These are phyloP conservation scores for Fusarium solani-melongenae DNA, from an alignment of 2,329 filamentous ascomycete genomes.

Conservation along the genomic window DNA sequence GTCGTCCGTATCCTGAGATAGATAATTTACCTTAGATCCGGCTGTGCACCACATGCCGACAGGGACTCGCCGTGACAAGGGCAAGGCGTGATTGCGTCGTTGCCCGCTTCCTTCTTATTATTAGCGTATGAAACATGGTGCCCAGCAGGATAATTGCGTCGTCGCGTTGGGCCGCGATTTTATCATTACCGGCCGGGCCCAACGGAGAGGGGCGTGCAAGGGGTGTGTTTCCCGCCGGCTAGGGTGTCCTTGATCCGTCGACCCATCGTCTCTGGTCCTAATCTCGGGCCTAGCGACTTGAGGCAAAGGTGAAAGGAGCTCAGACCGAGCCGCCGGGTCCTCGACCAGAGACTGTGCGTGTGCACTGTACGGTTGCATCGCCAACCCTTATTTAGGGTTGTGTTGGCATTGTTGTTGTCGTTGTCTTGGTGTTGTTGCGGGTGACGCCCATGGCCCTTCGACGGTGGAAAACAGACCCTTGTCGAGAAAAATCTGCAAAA, in stretches of 20 bases:
- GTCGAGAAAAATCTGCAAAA: slow-evolving; percentile 21
- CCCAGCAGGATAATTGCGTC: slow-evolving; percentile 38
- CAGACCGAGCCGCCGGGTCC: slow-evolving; percentile 42
- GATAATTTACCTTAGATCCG: slow-evolving; percentile 35
- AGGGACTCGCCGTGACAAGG: slow-evolving; percentile 37
- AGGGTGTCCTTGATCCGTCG: slow-evolving; percentile 31
- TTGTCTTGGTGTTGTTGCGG: slow-evolving; percentile 20
- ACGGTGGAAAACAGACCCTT: slow-evolving; percentile 20
- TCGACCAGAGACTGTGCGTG: slow-evolving; percentile 8
- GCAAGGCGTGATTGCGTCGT: slow-evolving; percentile 20
- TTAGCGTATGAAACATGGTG: slow-evolving; percentile 45
- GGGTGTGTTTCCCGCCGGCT: slow-evolving; percentile 20
- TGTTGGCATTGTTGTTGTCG: slow-evolving; percentile 26
- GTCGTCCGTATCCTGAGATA: slow-evolving; percentile 31
- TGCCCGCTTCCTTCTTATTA: slow-evolving; percentile 35
- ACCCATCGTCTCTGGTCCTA: slow-evolving; percentile 42
- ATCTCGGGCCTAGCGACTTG: slow-evolving; percentile 40
- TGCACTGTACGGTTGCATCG: slow-evolving; percentile 39
- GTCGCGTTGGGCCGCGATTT: slow-evolving; percentile 42
- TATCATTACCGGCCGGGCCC: slow-evolving; percentile 39
- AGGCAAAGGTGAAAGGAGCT: slow-evolving; percentile 39
- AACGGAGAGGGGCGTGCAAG: slow-evolving; percentile 35
- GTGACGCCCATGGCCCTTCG: slow-evolving; percentile 1
- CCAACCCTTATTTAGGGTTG: slow-evolving; percentile 20
- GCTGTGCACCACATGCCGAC: slow-evolving; percentile 40